Conservation (phyloP, 768 basidiomycete species). For the Rhodocollybia butyracea region DNA sequence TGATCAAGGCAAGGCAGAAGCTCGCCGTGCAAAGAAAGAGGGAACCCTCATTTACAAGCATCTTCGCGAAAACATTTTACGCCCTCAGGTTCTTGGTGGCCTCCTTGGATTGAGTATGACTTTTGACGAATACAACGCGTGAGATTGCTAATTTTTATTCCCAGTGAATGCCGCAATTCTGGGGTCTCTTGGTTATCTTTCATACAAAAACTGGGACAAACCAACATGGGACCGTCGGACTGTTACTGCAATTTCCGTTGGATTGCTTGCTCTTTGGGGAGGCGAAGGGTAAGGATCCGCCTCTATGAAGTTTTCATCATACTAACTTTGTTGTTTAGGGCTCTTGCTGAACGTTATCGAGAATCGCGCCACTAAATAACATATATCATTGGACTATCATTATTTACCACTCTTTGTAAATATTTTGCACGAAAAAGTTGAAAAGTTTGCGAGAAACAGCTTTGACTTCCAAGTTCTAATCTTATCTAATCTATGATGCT, state of each 20-base stretch:
- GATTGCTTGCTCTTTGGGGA: conserved; percentile 57
- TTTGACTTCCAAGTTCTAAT: too few species aligned
- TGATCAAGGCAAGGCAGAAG: conserved; percentile 53
- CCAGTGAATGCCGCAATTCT: conserved; percentile 66
- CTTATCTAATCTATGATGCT: too few species aligned
- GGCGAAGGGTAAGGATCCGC: conserved; percentile 74
- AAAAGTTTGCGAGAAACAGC: too few species aligned
- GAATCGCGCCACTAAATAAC: neutral
- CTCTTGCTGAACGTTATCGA: conserved; percentile 18
- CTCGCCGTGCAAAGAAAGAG: conserved; percentile 53
- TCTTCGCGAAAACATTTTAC: conserved; percentile 51
- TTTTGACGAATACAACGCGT: neutral
- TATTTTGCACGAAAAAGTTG: neutral
- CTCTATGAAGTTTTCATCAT: conserved; percentile 21
- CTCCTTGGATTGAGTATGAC: conserved; percentile 56
- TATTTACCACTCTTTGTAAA: neutral
- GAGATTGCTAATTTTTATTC: neutral
- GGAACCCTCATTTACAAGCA: conserved; percentile 53
- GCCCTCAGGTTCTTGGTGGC: conserved; percentile 66
- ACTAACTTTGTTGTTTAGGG: conserved; percentile 1
- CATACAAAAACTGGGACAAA: conserved; percentile 63
- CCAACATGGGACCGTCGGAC: conserved; percentile 62
- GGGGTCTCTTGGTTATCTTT: conserved; percentile 58
- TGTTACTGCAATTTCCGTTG: conserved; percentile 55
- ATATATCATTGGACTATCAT: neutral